A percentile compares a stretch with the other conserved stretches of the same genome.
Evolutionary conservation across 495 filamentous ascomycete species (phyloP).

Genomic region (Neurospora terricola): DNA sequence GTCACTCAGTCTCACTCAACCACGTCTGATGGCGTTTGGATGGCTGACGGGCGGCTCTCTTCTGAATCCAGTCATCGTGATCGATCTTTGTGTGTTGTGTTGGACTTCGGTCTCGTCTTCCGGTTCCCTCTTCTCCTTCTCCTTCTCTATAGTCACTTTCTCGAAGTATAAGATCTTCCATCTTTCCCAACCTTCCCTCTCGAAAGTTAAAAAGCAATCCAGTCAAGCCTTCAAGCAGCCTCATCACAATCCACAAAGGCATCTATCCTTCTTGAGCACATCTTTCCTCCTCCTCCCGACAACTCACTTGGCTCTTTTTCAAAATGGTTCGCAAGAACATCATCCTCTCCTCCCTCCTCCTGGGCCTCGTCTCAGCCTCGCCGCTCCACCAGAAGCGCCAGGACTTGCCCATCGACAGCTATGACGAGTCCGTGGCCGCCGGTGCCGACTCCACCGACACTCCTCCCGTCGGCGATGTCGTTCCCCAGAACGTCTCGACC

Average conservation of each 20-base stretch:
- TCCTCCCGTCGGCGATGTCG: neutral
- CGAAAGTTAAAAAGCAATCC: neutral
- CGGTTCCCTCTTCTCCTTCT: neutral
- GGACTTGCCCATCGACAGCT: conserved; percentile 2
- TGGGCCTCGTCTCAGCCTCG: conserved; percentile 1
- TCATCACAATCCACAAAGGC: neutral
- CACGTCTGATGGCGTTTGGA: neutral
- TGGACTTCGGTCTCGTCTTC: neutral
- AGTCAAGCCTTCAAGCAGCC: neutral
- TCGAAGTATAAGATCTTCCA: neutral
- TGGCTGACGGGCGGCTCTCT: neutral
- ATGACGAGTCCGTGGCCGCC: neutral
- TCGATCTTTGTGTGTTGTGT: neutral
- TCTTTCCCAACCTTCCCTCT: neutral
- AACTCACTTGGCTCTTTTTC: neutral
- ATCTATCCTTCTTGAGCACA: neutral
- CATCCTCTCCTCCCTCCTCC: conserved; percentile 5
- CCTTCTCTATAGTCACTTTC: neutral
- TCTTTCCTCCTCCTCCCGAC: neutral
- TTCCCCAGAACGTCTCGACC: neutral
- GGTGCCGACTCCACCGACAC: neutral
- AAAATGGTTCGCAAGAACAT: conserved; percentile 3
- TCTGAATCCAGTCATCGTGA: neutral
- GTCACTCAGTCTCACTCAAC: neutral
- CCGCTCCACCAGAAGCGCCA: conserved; percentile 4